These are phyloP conservation scores for Cucumis variabilis DNA, from an alignment of 331 rosid species.

Conservation along the genomic window DNA sequence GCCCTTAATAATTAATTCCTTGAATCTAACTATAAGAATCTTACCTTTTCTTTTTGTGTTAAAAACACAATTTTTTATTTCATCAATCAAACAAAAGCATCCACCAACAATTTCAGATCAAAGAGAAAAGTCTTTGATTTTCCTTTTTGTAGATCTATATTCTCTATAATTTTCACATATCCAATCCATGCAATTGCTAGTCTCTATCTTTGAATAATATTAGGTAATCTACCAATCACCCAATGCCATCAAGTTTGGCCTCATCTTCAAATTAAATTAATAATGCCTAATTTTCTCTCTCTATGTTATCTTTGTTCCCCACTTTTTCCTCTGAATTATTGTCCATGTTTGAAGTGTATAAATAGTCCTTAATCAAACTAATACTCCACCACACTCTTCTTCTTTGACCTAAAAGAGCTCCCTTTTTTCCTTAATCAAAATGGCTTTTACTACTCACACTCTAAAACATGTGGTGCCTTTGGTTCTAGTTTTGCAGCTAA, in stretches of 20 bases:
- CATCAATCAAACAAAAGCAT: neutral
- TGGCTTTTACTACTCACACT: neutral
- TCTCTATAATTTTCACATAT: constrained; percentile 15
- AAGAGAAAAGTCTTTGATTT: neutral
- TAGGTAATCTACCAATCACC: constrained; percentile 27
- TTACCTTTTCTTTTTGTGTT: no score
- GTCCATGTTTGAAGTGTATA: neutral
- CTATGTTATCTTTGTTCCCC: neutral
- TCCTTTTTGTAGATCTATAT: neutral
- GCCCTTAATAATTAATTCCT: no score
- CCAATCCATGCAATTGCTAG: constrained; percentile 21
- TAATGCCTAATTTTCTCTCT: neutral
- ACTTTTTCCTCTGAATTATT: neutral
- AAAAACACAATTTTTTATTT: no score
- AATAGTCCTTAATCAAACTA: neutral
- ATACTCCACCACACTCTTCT: constrained; percentile 21
- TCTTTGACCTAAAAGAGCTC: neutral
- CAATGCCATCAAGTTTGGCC: constrained; percentile 9
- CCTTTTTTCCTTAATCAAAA: neutral
- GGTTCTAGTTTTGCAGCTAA: neutral
- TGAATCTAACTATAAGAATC: no score
- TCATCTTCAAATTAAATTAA: constrained; percentile 1
- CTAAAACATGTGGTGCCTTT: neutral
- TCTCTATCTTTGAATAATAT: constrained; percentile 10
- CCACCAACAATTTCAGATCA: neutral